These are phyloP conservation scores for Apiotrichum domesticum DNA, from an alignment of 1,284 basidiomycete genomes.

Conservation along the genomic window DNA sequence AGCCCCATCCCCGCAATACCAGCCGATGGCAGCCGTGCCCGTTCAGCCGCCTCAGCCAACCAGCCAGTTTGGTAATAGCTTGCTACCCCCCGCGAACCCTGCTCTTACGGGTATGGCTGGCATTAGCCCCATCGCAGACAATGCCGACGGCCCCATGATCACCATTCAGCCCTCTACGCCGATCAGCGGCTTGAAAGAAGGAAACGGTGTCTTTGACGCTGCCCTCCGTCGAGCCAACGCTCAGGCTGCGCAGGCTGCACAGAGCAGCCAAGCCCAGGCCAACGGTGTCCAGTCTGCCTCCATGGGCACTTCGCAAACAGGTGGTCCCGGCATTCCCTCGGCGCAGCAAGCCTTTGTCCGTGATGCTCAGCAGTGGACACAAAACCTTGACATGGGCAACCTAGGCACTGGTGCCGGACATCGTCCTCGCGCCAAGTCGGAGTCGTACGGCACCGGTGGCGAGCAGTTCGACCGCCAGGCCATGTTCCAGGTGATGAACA, in stretches of 20 bases:
- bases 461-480: constrained; percentile 34
- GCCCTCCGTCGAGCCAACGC: constrained; percentile 30
- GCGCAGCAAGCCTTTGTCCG: background rate
- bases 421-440: constrained; percentile 40
- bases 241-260: constrained; percentile 1
- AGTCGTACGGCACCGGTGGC: constrained; percentile 32
- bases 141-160: constrained; percentile 46
- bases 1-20: constrained; percentile 24
- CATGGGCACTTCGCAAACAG: constrained; percentile 1
- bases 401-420: background rate
- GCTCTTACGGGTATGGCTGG: constrained; percentile 44
- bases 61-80: constrained; percentile 18
- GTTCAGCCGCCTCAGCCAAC: background rate
- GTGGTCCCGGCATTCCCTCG: background rate
- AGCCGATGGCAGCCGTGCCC: background rate
- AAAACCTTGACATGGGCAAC: constrained; percentile 3
- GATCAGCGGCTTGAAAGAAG: constrained; percentile 43
- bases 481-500: constrained; percentile 22
- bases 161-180: constrained; percentile 48
- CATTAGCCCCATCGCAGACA: constrained; percentile 42
- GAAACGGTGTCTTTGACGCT: constrained; percentile 41
- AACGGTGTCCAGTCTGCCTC: background rate
- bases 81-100: constrained; percentile 38
- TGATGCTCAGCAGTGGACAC: constrained; percentile 9
- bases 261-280: background rate